Percentiles rank a stretch among this genome's conserved stretches.
Conservation (phyloP, 75 land plant species). For the Azolla pinnata region DNA sequence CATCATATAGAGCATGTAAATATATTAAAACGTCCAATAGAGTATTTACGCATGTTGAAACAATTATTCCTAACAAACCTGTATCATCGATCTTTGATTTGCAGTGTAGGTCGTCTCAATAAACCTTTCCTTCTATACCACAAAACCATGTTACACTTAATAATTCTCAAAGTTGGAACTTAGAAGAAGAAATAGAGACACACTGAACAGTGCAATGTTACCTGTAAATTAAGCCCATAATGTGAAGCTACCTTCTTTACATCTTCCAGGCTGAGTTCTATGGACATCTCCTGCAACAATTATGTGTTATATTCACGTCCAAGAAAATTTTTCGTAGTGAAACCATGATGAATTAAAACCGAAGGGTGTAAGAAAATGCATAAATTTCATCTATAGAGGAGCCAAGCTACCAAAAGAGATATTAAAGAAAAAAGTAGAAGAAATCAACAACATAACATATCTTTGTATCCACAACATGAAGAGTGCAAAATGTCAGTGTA, state of each 20-base stretch:
- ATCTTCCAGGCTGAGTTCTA: conserved; percentile 95
- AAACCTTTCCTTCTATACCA: conserved; percentile 49
- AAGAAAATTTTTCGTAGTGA: too few relatives aligned
- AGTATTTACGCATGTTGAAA: neutral
- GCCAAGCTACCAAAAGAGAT: too few relatives aligned
- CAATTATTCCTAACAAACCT: conserved; percentile 32
- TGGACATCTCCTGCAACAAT: conserved; percentile 71
- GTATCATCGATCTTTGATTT: conserved; percentile 87
- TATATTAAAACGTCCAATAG: neutral
- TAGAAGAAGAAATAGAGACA: neutral
- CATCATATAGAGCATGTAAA: too few relatives aligned
- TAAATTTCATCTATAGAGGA: too few relatives aligned
- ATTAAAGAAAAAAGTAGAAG: too few relatives aligned
- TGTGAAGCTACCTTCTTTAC: conserved; percentile 68
- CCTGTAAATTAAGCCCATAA: conserved; percentile 76
- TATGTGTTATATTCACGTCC: too few relatives aligned
- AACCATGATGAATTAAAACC: too few relatives aligned
- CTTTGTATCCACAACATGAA: too few relatives aligned
- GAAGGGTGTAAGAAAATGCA: too few relatives aligned
- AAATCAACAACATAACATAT: too few relatives aligned
- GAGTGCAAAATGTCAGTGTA: too few relatives aligned
- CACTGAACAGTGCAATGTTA: conserved; percentile 13
- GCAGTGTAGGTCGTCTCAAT: conserved; percentile 84
- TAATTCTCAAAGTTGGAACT: conserved; percentile 6
- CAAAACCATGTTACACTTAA: conserved; percentile 3